These are phyloP conservation scores for Polysphondylium violaceum DNA, from an alignment of 78 protist genomes.

Conservation along the genomic window DNA sequence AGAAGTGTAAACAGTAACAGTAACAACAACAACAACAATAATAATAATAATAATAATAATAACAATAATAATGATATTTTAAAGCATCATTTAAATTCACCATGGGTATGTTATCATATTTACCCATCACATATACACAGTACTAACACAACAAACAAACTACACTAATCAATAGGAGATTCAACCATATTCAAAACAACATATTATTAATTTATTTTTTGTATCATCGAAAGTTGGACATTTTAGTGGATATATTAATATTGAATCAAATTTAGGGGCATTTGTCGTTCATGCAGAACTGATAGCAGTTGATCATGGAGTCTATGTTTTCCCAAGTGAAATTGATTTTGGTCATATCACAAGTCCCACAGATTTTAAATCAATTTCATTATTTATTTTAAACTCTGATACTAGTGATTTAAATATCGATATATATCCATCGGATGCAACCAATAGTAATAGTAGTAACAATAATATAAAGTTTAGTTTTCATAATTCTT, in stretches of 20 bases:
- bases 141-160: neutral
- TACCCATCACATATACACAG: neutral
- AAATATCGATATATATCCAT: neutral
- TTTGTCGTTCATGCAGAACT: slow-evolving; percentile 15
- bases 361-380: slow-evolving; percentile 7
- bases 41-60: no score
- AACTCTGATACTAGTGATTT: slow-evolving; percentile 28
- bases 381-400: slow-evolving; percentile 12
- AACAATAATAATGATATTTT: neutral
- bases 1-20: neutral
- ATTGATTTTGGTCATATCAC: slow-evolving; percentile 56
- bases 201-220: slow-evolving; percentile 55
- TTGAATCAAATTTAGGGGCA: slow-evolving; percentile 46
- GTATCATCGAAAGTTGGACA: slow-evolving; percentile 16
- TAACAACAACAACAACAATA: neutral
- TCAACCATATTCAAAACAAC: slow-evolving; percentile 42
- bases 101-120: slow-evolving; percentile 6
- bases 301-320: slow-evolving; percentile 26
- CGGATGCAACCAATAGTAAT: no score
- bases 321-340: slow-evolving; percentile 23
- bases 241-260: slow-evolving; percentile 24
- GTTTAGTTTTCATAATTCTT: neutral
- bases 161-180: slow-evolving; percentile 13
- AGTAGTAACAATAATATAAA: no score
- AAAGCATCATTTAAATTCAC: slow-evolving; percentile 5